phyloP scores from a whole-genome alignment of 495 filamentous ascomycete species.

The Neurospora sp. region DNA sequence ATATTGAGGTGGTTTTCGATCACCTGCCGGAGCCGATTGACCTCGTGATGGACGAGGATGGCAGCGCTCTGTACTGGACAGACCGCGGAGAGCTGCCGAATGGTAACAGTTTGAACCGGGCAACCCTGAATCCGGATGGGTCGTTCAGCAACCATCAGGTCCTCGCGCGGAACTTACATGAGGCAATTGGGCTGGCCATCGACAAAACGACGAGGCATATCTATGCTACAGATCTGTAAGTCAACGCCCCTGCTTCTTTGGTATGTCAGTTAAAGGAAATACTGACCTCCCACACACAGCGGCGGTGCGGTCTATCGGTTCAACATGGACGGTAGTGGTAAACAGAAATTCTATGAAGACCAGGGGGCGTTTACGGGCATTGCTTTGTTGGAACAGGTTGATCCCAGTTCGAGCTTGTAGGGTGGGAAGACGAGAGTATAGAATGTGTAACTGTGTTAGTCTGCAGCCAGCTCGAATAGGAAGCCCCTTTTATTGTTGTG shows the following conservation, averaged over 20 bases:
- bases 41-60: constrained; percentile 34
- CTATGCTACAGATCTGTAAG: constrained; percentile 34
- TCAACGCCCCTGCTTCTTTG: background rate
- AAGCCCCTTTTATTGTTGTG: background rate
- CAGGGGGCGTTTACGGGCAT: constrained; percentile 18
- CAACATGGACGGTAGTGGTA: constrained; percentile 31
- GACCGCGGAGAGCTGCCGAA: constrained; percentile 42
- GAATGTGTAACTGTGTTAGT: background rate
- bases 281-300: background rate
- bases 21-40: constrained; percentile 46
- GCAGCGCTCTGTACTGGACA: constrained; percentile 41
- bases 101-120: constrained; percentile 37
- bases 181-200: constrained; percentile 39
- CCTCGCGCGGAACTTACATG: constrained; percentile 32
- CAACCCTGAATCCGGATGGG: constrained; percentile 8
- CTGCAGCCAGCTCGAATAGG: background rate
- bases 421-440: background rate
- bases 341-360: constrained; percentile 21
- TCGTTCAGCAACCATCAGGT: constrained; percentile 7
- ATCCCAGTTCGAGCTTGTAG: background rate
- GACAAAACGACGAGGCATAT: constrained; percentile 27
- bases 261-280: no score
- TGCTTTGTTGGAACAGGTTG: constrained; percentile 7
- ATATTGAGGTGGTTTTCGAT: constrained; percentile 34
- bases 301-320: constrained; percentile 37